Base-by-base conservation (phyloP, 805 yeast species). In the Barnettozyma botsteinii region DNA sequence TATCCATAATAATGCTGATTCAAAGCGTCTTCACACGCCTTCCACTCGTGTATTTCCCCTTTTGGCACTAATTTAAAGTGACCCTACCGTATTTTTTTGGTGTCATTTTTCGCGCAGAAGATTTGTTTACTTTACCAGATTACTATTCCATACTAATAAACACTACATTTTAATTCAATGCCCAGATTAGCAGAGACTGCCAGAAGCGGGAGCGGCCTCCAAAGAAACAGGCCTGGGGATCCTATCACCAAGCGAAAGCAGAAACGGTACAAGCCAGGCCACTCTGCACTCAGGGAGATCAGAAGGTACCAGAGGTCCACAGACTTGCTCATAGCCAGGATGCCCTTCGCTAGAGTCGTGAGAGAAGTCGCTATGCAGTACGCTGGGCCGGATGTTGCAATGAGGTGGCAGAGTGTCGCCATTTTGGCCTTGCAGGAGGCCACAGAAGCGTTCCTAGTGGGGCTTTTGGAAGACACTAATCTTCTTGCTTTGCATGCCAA, bases 371-470 rank as follows among this genome's bases (percentile, higher is more conserved):
- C 87, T 0, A 78, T 78, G 37, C 61, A 65, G 35, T 68, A 62
- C 33, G 72, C 75, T 37, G 79, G 77, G 3, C 17, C 19, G 12
- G 34, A 36, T 15, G 17, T 33, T 8, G 40, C 37, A 3, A 66
- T 80, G 35, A 71, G 85, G 53, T 84, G 94, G 94, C 91, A 84
- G 51, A 74, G 83, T 19, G 75, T 81, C 56, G 93, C 91, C 1
- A 69, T 84, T 12, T 53, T 83, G 58, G 91, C 91, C 4, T 62
- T 84, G 25, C 94, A 84, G 55, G 94, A 84, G 55, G 91, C 91
- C 2, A 72, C 84, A 35, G 94, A 84, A 55, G 89, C 91, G 1
- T 84, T 77, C 46, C 58, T 84, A 45, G 80, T 83, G 11, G 83
- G 83, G 39, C 61, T 84, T 28, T 64, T 84, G 37, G 93, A 84